phyloP scores from a whole-genome alignment of 139 green algal species.

The Chlamydomonas eustigma region DNA sequence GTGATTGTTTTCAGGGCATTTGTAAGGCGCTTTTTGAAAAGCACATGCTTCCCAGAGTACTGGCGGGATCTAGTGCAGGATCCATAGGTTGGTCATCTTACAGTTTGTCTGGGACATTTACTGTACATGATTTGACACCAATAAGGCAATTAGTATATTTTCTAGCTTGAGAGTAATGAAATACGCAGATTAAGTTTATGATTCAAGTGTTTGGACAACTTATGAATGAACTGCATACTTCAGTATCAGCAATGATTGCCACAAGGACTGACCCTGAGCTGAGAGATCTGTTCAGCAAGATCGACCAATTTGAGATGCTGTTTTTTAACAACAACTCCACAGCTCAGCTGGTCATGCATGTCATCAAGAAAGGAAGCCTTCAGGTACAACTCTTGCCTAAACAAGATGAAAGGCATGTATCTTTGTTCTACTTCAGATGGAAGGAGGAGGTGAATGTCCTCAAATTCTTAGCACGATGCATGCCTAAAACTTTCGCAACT shows the following conservation, averaged over 20 bases:
- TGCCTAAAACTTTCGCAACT: too few relatives aligned
- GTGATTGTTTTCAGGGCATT: conserved; percentile 71
- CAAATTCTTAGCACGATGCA: too few relatives aligned
- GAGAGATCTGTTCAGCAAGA: conserved; percentile 50
- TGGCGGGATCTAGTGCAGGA: conserved; percentile 86
- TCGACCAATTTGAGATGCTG: conserved; percentile 69
- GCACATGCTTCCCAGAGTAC: conserved; percentile 83
- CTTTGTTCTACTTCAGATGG: too few relatives aligned
- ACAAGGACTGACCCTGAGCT: conserved; percentile 78
- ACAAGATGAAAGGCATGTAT: too few relatives aligned
- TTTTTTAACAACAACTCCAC: conserved; percentile 79
- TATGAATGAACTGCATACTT: not conserved
- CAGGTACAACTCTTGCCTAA: too few relatives aligned
- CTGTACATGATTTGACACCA: too few relatives aligned
- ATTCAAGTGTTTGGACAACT: not conserved
- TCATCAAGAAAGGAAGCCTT: conserved; percentile 6
- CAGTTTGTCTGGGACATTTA: too few relatives aligned
- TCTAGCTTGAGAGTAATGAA: not conserved
- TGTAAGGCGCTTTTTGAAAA: conserved; percentile 87
- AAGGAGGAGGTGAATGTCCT: too few relatives aligned
- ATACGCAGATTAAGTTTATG: not conserved
- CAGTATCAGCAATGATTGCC: conserved; percentile 41
- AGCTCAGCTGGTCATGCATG: not conserved
- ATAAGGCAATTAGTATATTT: too few relatives aligned
- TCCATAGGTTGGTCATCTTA: conserved; percentile 62